These are phyloP conservation scores for Talaromyces trachyspermus DNA, from an alignment of 495 filamentous ascomycete genomes.

Conservation along the genomic window DNA sequence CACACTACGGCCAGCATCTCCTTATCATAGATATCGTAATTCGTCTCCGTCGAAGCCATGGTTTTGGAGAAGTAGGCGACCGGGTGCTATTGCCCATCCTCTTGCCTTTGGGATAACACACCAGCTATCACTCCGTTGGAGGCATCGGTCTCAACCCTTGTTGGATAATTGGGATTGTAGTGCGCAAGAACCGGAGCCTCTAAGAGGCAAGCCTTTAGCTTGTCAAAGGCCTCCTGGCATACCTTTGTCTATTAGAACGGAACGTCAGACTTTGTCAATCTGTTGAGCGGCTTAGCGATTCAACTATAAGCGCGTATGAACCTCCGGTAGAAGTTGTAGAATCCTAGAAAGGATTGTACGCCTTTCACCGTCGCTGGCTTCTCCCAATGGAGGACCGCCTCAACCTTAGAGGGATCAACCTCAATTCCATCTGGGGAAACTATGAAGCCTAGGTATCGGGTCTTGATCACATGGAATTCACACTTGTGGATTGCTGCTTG, in stretches of 20 bases:
- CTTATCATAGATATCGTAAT: conserved; percentile 27
- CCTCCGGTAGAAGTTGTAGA: conserved; percentile 21
- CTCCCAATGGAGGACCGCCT: conserved; percentile 16
- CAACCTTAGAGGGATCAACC: conserved; percentile 15
- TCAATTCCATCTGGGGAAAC: conserved; percentile 14
- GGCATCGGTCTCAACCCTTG: conserved; percentile 12
- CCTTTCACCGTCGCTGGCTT: conserved; percentile 9
- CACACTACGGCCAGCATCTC: conserved; percentile 16
- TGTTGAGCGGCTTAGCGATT: conserved; percentile 10
- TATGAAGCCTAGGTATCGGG: conserved; percentile 20
- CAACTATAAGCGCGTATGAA: conserved; percentile 22
- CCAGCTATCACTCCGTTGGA: conserved; percentile 8
- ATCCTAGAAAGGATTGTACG: conserved; percentile 11
- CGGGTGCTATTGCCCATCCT: conserved; percentile 8
- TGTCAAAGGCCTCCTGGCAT: conserved; percentile 54
- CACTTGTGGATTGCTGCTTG: conserved; percentile 19
- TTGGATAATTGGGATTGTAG: conserved; percentile 8
- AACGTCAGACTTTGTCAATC: conserved; percentile 11
- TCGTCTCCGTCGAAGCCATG: conserved; percentile 10
- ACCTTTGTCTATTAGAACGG: conserved; percentile 40
- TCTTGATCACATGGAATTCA: conserved; percentile 16
- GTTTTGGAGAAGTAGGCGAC: conserved; percentile 23
- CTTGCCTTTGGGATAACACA: conserved; percentile 9
- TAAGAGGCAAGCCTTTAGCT: too few relatives aligned
- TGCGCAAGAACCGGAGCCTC: conserved; percentile 5